A percentile compares a stretch with the other conserved stretches of the same genome.
Conservation (phyloP, 208 protist genomes). For the Leishmania major region DNA sequence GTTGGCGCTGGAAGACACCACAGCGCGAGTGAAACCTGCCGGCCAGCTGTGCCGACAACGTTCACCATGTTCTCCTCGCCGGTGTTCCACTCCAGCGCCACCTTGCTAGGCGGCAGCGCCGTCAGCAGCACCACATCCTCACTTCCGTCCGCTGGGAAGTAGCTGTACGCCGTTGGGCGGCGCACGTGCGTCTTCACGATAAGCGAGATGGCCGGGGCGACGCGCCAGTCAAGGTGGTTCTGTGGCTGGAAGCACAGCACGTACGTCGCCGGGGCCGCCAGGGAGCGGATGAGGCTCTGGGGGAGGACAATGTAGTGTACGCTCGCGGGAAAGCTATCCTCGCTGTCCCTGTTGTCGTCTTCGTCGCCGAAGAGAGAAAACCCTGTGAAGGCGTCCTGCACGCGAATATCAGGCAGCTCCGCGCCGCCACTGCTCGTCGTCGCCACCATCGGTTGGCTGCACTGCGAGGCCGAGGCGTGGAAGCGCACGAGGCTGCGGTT, state of each 20-base stretch:
- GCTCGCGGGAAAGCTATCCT: conserved; percentile 12
- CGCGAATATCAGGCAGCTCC: conserved; percentile 34
- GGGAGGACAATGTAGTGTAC: conserved; percentile 55
- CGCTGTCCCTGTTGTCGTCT: background rate
- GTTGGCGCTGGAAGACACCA: conserved; percentile 36
- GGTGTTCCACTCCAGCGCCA: conserved; percentile 54
- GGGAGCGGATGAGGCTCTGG: conserved; percentile 43
- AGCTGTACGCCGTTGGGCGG: conserved; percentile 47
- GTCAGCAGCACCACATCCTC: conserved; percentile 54
- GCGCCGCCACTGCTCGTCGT: conserved; percentile 3
- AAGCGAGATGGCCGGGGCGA: conserved; percentile 43
- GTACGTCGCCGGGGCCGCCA: conserved; percentile 45
- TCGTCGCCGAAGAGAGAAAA: conserved; percentile 35
- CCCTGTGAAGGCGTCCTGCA: conserved; percentile 47
- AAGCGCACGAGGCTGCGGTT: conserved; percentile 62
- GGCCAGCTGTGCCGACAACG: conserved; percentile 61
- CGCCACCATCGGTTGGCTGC: conserved; percentile 46
- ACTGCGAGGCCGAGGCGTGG: conserved; percentile 20
- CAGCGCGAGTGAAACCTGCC: conserved; percentile 54
- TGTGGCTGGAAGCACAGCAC: conserved; percentile 72
- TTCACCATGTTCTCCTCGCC: conserved; percentile 47
- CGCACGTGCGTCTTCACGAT: conserved; percentile 47
- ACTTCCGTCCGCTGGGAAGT: conserved; percentile 69
- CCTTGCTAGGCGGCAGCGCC: conserved; percentile 62
- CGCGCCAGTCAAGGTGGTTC: conserved; percentile 47